These are phyloP conservation scores for Graphilbum ipis-grandicollis DNA, from an alignment of 2,329 filamentous ascomycete genomes.

Conservation along the genomic window DNA sequence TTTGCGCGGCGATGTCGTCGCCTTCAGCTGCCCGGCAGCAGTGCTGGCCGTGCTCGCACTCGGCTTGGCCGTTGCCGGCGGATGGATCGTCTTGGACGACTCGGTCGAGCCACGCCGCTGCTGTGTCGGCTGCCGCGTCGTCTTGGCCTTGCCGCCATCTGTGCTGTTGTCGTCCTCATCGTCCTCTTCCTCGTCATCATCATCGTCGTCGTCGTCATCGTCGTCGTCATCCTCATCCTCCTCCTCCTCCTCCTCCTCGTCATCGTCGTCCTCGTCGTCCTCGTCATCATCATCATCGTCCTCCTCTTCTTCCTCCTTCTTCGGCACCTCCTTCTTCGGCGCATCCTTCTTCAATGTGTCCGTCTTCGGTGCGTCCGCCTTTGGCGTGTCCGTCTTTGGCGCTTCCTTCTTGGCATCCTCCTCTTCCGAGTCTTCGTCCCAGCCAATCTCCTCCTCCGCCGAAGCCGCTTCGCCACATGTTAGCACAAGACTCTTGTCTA, in stretches of 20 bases:
- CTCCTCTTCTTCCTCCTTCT: slow-evolving; percentile 55
- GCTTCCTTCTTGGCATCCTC: slow-evolving; percentile 11
- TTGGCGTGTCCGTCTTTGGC: slow-evolving; percentile 3
- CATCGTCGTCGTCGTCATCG: slow-evolving; percentile 36
- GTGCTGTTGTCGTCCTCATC: slow-evolving; percentile 17
- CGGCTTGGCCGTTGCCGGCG: slow-evolving; percentile 14
- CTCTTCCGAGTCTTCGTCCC: slow-evolving; percentile 39
- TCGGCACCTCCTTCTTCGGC: slow-evolving; percentile 36
- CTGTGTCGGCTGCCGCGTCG: slow-evolving; percentile 2
- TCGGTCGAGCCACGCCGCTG: slow-evolving; percentile 29
- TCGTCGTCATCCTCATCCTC: slow-evolving; percentile 31
- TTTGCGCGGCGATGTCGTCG: slow-evolving; percentile 41
- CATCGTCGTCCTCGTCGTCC: slow-evolving; percentile 11
- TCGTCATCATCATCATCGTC: slow-evolving; percentile 34
- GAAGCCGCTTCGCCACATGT: slow-evolving; percentile 37
- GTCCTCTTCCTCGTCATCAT: slow-evolving; percentile 32
- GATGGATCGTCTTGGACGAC: slow-evolving; percentile 45
- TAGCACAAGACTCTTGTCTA: slow-evolving; percentile 12
- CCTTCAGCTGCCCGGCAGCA: slow-evolving; percentile 33
- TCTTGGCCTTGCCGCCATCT: neutral
- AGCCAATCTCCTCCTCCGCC: slow-evolving; percentile 52
- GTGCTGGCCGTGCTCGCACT: slow-evolving; percentile 13
- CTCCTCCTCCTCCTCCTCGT: slow-evolving; percentile 35
- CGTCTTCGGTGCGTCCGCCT: neutral
- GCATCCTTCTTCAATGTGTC: too few species aligned